Percentiles rank a stretch among this genome's conserved stretches.
Conservation (phyloP, 495 filamentous ascomycete genomes). For the Penicillium lividum region DNA sequence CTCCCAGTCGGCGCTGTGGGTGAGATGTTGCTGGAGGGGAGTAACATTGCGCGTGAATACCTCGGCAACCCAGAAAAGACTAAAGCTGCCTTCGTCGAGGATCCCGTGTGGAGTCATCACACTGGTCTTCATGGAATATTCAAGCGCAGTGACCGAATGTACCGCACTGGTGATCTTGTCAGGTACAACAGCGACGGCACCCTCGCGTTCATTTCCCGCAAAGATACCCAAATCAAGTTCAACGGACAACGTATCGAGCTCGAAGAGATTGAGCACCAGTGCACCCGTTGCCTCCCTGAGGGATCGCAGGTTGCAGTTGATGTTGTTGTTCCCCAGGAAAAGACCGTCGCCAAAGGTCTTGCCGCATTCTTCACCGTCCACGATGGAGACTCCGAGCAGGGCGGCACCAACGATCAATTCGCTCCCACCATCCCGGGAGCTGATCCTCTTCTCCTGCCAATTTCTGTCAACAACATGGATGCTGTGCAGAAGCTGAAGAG, state of each 20-base stretch:
- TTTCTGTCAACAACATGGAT: slow-evolving; percentile 32
- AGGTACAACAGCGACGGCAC: slow-evolving; percentile 56
- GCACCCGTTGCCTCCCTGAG: slow-evolving; percentile 30
- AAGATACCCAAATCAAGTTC: slow-evolving; percentile 66
- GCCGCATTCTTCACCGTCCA: slow-evolving; percentile 45
- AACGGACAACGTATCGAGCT: slow-evolving; percentile 67
- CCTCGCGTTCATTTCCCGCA: slow-evolving; percentile 55
- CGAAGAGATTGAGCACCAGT: slow-evolving; percentile 64
- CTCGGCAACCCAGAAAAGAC: slow-evolving; percentile 57
- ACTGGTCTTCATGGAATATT: slow-evolving; percentile 28
- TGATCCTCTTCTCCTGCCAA: slow-evolving; percentile 35
- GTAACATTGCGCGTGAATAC: slow-evolving; percentile 60
- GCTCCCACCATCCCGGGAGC: slow-evolving; percentile 21
- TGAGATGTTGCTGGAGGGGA: slow-evolving; percentile 67
- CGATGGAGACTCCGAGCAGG: slow-evolving; percentile 20
- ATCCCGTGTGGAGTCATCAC: slow-evolving; percentile 49
- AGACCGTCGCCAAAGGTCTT: slow-evolving; percentile 38
- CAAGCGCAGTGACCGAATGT: slow-evolving; percentile 37
- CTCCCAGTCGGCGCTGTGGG: slow-evolving; percentile 62
- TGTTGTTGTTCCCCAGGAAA: slow-evolving; percentile 38
- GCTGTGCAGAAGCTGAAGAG: slow-evolving; percentile 36
- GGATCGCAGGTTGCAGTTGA: slow-evolving; percentile 45
- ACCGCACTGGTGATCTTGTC: slow-evolving; percentile 54
- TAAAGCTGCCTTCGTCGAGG: slow-evolving; percentile 54
- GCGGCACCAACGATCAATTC: slow-evolving; percentile 23